Conservation (phyloP, 2,329 filamentous ascomycete species). For the Fusarium sp. region DNA sequence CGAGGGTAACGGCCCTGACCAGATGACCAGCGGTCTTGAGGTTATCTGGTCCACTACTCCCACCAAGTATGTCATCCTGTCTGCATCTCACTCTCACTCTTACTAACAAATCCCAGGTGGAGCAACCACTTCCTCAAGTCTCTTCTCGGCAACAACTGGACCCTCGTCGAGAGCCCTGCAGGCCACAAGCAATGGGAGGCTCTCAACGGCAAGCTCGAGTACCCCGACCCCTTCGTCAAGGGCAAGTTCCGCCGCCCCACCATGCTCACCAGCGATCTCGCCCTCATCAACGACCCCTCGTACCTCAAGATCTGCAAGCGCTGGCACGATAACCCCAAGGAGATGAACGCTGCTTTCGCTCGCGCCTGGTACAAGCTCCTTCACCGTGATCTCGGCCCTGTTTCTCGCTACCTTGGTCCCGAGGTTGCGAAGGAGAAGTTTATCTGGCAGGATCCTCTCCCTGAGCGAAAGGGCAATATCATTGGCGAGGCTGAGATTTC, state of each 20-base stretch:
- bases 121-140: conserved; percentile 79
- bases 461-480: conserved; percentile 63
- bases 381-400: conserved; percentile 81
- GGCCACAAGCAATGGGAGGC: conserved; percentile 78
- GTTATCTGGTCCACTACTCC: conserved; percentile 83
- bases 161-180: conserved; percentile 77
- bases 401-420: conserved; percentile 75
- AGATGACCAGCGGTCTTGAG: conserved; percentile 80
- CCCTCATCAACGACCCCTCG: conserved; percentile 74
- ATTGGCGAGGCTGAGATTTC: conserved; percentile 71
- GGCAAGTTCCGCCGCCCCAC: conserved; percentile 77
- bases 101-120: conserved; percentile 56
- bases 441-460: conserved; percentile 80
- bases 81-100: rapidly evolving
- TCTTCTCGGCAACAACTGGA: conserved; percentile 82
- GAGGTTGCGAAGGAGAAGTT: conserved; percentile 75
- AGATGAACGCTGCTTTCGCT: conserved; percentile 75
- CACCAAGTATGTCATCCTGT: conserved; percentile 55
- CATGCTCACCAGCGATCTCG: conserved; percentile 80
- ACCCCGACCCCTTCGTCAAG: conserved; percentile 75
- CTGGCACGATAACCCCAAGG: conserved; percentile 73
- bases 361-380: conserved; percentile 86
- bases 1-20: conserved; percentile 74
- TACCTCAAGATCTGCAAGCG: conserved; percentile 81
- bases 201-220: conserved; percentile 72